phyloP scores from a whole-genome alignment of 2,329 filamentous ascomycete species.

The Byssothecium circinans region DNA sequence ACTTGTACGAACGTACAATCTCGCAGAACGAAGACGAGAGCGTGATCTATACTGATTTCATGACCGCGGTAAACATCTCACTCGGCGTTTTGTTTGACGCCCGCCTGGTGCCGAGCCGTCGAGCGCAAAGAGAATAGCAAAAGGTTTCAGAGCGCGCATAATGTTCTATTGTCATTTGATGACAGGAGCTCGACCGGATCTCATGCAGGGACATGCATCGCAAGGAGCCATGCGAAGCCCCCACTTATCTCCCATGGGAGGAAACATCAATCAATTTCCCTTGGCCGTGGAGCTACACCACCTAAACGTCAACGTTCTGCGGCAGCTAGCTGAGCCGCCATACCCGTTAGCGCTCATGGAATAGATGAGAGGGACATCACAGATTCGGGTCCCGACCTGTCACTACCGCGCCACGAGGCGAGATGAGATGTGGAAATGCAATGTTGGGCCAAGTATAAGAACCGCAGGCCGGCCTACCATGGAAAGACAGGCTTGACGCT shows the following conservation, averaged over 20 bases:
- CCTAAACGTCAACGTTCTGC: constrained; percentile 16
- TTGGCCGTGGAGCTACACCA: not conserved
- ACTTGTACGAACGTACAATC: too few species aligned
- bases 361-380: constrained; percentile 27
- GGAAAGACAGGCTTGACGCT: constrained; percentile 35
- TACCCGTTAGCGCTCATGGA: constrained; percentile 20
- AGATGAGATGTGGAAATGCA: constrained; percentile 14
- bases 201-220: constrained; percentile 20
- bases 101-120: constrained; percentile 18
- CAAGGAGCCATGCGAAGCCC: constrained; percentile 12
- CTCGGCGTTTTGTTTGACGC: constrained; percentile 34
- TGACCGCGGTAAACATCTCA: constrained; percentile 14
- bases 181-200: constrained; percentile 11
- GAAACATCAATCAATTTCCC: constrained; percentile 1
- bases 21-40: too few species aligned
- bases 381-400: constrained; percentile 12
- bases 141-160: not conserved
- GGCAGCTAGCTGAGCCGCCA: constrained; percentile 23
- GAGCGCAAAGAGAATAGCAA: not conserved
- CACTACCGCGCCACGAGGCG: constrained; percentile 16
- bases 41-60: constrained; percentile 4
- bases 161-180: constrained; percentile 19
- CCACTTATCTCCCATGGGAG: not conserved
- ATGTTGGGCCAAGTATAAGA: constrained; percentile 24
- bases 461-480: constrained; percentile 8